Base-by-base conservation (phyloP, 805 yeast genomes). In the Yarrowia phangngaensis region DNA sequence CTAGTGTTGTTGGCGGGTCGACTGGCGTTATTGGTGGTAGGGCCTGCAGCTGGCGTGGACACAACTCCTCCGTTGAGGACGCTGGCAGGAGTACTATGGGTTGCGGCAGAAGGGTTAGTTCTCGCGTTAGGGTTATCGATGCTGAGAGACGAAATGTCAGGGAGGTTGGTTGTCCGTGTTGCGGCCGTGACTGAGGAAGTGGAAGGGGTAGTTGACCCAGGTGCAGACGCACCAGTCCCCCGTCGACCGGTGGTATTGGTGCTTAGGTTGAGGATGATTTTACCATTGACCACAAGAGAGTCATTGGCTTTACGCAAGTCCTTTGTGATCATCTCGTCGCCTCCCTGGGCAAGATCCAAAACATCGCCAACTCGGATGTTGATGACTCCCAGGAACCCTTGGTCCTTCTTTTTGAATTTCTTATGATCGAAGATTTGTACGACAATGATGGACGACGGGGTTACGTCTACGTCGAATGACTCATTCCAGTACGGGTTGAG, bases 401-500 rank as follows among this genome's bases (percentile, higher is more conserved):
- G 99, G 64, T 92, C 98, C 75, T 88, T 89, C 79, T 87, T 88
- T 66, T 92, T 92, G 71, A 92, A 92, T 67, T 92, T 92, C 65
- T 88, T 89, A 65, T 90, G 97, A 65, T 92, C 97, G 67, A 92
- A 92, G 6, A 92, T 92, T 65, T 92, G 97, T 54, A 92, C 79
- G 11, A 90, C 95, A 45, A 92, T 71, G 33, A 89, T 84, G 7
- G 95, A 83, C 60, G 83, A 83, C 60, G 84, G 95, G 43, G 72
- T 76, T 30, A 81, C 84, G 52, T 80, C 59, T 7, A 92, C 88
- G 50, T 77, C 76, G 61, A 90, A 92, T 2, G 84, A 70, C 67
- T 92, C 96, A 67, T 92, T 89, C 99, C 99, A 92, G 68, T 89
- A 92, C 8, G 99, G 99, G 61, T 92, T 87, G 58, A 90, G 70